These are phyloP conservation scores for Erodium texanum DNA, from an alignment of 441 rosid species.

Conservation along the genomic window DNA sequence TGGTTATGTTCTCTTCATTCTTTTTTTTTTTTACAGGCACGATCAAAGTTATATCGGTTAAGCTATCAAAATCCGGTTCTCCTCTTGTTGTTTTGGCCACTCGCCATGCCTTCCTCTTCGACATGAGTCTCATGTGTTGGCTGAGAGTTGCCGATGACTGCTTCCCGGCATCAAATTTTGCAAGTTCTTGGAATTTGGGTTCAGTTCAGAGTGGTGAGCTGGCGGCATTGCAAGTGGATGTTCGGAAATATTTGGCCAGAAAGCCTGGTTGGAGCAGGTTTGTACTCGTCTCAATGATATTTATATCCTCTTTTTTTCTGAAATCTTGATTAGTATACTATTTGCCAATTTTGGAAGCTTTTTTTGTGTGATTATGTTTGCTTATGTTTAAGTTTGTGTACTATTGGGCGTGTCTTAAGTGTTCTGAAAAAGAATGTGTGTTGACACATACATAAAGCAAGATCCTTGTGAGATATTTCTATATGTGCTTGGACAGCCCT, in stretches of 20 bases:
- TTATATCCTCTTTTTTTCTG: no score
- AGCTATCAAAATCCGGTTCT: conserved; percentile 82
- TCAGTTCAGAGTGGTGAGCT: conserved; percentile 82
- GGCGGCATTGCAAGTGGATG: conserved; percentile 91
- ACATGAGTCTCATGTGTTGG: conserved; percentile 87
- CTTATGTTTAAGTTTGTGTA: no score
- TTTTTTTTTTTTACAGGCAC: conserved; percentile 43
- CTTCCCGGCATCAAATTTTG: conserved; percentile 92
- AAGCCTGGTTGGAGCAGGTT: conserved; percentile 99
- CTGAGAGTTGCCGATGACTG: conserved; percentile 95
- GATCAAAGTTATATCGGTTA: conserved; percentile 79
- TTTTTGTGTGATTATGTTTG: no score
- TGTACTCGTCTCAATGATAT: neutral
- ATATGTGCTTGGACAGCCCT: no score
- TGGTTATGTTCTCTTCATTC: neutral
- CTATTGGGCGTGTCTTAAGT: no score
- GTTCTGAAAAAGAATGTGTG: no score
- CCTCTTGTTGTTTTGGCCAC: conserved; percentile 91
- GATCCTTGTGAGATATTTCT: no score
- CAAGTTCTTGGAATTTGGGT: conserved; percentile 88
- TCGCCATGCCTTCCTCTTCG: conserved; percentile 92
- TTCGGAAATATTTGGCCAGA: conserved; percentile 83
- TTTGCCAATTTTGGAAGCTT: no score
- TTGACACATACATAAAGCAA: no score
- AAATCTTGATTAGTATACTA: no score